phyloP scores from a whole-genome alignment of 2,329 filamentous ascomycete genomes.

The Arthrobotrys conoides region DNA sequence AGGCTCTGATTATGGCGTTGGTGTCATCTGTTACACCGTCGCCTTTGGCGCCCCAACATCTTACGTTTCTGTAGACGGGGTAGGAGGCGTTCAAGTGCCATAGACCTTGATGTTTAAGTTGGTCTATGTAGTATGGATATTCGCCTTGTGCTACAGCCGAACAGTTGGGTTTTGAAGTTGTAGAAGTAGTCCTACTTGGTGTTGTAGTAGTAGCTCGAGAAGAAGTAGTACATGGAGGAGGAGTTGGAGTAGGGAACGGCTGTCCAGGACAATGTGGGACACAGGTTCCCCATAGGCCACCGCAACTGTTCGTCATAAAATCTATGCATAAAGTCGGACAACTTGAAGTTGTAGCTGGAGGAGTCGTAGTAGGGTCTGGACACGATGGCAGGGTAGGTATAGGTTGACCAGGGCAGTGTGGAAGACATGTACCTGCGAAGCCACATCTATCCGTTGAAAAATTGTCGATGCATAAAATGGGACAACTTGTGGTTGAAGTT shows the following conservation, averaged over 20 bases:
- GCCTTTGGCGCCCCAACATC: slow-evolving; percentile 41
- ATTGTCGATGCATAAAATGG: slow-evolving; percentile 4
- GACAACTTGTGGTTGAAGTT: slow-evolving; percentile 12
- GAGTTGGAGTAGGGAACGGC: slow-evolving; percentile 6
- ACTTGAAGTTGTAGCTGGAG: slow-evolving; percentile 7
- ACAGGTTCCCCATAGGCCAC: slow-evolving; percentile 21
- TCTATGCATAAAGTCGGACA: slow-evolving; percentile 26
- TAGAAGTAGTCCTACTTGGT: not conserved
- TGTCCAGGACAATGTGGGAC: slow-evolving; percentile 10
- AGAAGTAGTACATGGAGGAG: slow-evolving; percentile 6
- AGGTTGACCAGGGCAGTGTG: not conserved
- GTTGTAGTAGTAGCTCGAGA: slow-evolving; percentile 8
- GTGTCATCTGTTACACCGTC: slow-evolving; percentile 38
- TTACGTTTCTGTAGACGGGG: slow-evolving; percentile 38
- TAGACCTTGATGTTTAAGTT: slow-evolving; percentile 31
- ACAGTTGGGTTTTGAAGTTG: slow-evolving; percentile 6
- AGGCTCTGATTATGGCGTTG: slow-evolving; percentile 26
- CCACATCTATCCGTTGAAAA: slow-evolving; percentile 15
- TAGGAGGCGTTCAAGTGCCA: slow-evolving; percentile 16
- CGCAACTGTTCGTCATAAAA: slow-evolving; percentile 18
- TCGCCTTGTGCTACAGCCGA: not conserved
- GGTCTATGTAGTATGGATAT: slow-evolving; percentile 26
- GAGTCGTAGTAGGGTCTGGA: not conserved
- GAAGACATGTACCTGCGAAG: slow-evolving; percentile 13
- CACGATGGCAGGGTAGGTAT: slow-evolving; percentile 10